Evolutionary conservation across 306 rosid genomes (phyloP), one percentile per base, ranked within the genome.

Genomic region (Potentilla sterilis): DNA sequence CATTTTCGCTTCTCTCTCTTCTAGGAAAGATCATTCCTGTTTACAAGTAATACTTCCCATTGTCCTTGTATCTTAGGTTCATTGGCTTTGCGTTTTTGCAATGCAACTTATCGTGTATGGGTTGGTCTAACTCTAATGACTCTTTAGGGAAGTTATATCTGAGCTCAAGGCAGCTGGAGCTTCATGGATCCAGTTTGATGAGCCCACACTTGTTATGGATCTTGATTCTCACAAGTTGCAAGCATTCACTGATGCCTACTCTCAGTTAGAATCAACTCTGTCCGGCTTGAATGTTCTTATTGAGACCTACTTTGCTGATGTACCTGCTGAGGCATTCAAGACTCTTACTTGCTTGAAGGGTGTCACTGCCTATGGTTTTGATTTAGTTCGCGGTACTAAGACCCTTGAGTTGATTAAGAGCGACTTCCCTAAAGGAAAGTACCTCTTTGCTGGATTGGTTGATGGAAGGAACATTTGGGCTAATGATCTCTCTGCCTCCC

Each of bases 381-480:
- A 93, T 80, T 85, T 93, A 19, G 87, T 93, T 78, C 97, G 98
- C 81, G 98, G 98, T 81, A 42, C 86, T 14, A 77, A 84, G 78
- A 86, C 98, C 71, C 75, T 91, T 80, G 90, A 81, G 38, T 79
- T 93, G 93, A 83, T 93, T 80, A 89, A 88, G 85, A 67, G 85
- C 65, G 91, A 81, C 55, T 93, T 93, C 70, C 98, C 98, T 32
- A 80, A 87, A 67, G 91, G 84, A 22, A 93, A 89, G 77, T 86
- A 75, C 85, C 92, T 93, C 80, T 93, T 89, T 83, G 98, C 96
- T 77, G 98, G 98, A 55, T 82, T 92, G 42, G 98, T 92, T 79
- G 98, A 92, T 89, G 98, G 98, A 81, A 90, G 98, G 86, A 92
- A 90, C 87, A 93, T 93, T 64, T 93, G 98, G 98, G 98, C 98